Evolutionary conservation across 2,329 filamentous ascomycete species (phyloP).

Genomic region (Xylariaceae sp.): DNA sequence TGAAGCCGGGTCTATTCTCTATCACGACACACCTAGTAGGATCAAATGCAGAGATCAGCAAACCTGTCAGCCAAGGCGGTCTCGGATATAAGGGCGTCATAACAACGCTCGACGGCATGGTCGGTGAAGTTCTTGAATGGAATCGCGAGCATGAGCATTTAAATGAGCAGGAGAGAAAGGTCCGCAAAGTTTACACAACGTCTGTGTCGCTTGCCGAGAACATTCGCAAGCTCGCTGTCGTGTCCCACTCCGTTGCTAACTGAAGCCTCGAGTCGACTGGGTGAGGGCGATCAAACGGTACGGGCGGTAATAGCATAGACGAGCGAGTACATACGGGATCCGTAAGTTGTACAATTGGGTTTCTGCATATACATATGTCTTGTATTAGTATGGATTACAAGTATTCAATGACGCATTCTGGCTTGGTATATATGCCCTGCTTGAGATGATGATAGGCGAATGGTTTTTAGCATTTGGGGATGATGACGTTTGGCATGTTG

Average conservation of each 20-base stretch:
- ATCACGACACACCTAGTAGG: slow-evolving; percentile 39
- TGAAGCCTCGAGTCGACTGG: neutral
- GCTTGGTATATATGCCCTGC: no score
- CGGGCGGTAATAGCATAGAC: neutral
- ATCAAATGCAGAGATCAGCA: slow-evolving; percentile 30
- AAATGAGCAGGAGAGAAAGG: slow-evolving; percentile 5
- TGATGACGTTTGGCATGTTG: neutral
- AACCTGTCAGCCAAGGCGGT: slow-evolving; percentile 33
- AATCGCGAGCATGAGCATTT: slow-evolving; percentile 33
- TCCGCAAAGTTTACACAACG: slow-evolving; percentile 31
- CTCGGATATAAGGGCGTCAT: slow-evolving; percentile 37
- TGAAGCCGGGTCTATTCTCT: slow-evolving; percentile 39
- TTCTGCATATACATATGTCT: no score
- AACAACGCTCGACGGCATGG: slow-evolving; percentile 39
- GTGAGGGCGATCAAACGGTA: neutral
- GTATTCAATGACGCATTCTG: no score
- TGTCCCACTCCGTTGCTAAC: slow-evolving; percentile 11
- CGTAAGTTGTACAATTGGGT: no score
- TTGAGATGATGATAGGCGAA: no score
- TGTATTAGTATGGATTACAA: no score
- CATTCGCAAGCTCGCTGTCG: slow-evolving; percentile 27
- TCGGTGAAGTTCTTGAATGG: slow-evolving; percentile 39
- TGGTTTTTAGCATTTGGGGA: no score
- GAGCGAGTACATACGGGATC: no score
- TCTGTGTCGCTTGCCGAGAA: slow-evolving; percentile 38